A percentile compares a stretch with the other conserved stretches of the same genome.
These are phyloP conservation scores for Rhodotorula kratochvilovae DNA, from an alignment of 768 basidiomycete genomes.

Conservation along the genomic window DNA sequence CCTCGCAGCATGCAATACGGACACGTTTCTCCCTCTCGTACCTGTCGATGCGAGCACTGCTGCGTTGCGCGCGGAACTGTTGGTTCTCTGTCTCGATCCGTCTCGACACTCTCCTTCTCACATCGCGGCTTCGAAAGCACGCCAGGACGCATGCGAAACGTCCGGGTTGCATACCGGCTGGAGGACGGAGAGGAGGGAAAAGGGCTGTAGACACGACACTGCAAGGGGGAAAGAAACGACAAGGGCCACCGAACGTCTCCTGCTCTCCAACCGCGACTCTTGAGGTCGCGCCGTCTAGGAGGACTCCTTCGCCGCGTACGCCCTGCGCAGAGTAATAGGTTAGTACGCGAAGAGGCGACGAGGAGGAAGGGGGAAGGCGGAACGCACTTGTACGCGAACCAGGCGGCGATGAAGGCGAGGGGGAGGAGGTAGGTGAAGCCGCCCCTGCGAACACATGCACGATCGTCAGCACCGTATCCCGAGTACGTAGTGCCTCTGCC, in stretches of 20 bases:
- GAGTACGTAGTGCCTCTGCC: too few species aligned
- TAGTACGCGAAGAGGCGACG: background rate
- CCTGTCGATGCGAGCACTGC: too few species aligned
- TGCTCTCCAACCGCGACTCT: background rate
- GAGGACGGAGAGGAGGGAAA: too few species aligned
- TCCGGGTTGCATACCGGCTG: background rate
- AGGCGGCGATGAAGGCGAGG: slow-evolving; percentile 69
- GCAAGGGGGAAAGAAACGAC: background rate
- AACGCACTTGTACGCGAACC: slow-evolving; percentile 61
- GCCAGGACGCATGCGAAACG: background rate
- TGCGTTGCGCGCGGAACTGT: too few species aligned
- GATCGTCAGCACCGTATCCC: background rate
- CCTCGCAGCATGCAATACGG: too few species aligned
- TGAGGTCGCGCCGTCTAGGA: background rate
- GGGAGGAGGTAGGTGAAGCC: slow-evolving; percentile 82
- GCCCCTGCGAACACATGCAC: slow-evolving; percentile 15
- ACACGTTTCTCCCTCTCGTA: too few species aligned
- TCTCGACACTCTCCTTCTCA: too few species aligned
- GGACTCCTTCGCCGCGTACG: slow-evolving; percentile 16
- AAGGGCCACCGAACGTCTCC: background rate
- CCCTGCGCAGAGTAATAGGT: background rate
- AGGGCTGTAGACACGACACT: too few species aligned
- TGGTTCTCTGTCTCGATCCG: too few species aligned
- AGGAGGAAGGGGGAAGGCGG: background rate
- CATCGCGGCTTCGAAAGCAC: too few species aligned